Conservation (phyloP, 2,329 filamentous ascomycete genomes). For the Pyrenochaeta sp. region DNA sequence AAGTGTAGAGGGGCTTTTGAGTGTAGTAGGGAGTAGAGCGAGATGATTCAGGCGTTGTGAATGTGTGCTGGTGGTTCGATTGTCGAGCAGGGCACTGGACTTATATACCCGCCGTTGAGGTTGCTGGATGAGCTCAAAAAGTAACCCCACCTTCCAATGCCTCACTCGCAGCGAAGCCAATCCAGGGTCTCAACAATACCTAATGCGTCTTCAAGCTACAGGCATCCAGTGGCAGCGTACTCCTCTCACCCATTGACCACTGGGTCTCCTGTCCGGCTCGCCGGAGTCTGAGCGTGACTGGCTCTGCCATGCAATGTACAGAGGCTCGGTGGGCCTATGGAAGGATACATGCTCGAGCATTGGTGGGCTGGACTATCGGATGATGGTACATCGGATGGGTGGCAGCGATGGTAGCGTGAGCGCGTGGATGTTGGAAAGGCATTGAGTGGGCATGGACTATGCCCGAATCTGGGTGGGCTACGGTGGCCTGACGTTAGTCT, state of each 20-base stretch:
- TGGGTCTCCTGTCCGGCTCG: constrained; percentile 30
- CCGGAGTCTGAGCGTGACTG: constrained; percentile 27
- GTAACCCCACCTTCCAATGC: constrained; percentile 18
- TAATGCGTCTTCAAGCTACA: constrained; percentile 13
- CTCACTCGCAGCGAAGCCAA: background rate
- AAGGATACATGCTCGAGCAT: constrained; percentile 29
- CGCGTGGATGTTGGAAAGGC: constrained; percentile 8
- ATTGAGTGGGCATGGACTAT: constrained; percentile 9
- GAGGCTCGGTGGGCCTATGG: constrained; percentile 24
- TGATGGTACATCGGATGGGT: constrained; percentile 43
- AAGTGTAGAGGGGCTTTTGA: constrained; percentile 5
- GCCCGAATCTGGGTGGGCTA: constrained; percentile 11
- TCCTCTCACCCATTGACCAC: constrained; percentile 33
- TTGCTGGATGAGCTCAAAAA: constrained; percentile 10
- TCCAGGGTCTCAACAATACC: constrained; percentile 17
- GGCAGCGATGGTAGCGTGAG: constrained; percentile 31
- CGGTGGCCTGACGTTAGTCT: constrained; percentile 27
- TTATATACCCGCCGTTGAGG: constrained; percentile 28
- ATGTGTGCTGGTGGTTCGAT: constrained; percentile 15
- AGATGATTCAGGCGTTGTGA: constrained; percentile 13
- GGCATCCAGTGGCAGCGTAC: constrained; percentile 17
- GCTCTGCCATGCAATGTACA: constrained; percentile 13
- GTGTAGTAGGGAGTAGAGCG: background rate
- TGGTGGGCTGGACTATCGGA: constrained; percentile 34
- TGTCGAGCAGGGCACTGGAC: constrained; percentile 7